Base-by-base conservation (phyloP, 108 stramenopile genomes). In the Craspedostauros australis region DNA sequence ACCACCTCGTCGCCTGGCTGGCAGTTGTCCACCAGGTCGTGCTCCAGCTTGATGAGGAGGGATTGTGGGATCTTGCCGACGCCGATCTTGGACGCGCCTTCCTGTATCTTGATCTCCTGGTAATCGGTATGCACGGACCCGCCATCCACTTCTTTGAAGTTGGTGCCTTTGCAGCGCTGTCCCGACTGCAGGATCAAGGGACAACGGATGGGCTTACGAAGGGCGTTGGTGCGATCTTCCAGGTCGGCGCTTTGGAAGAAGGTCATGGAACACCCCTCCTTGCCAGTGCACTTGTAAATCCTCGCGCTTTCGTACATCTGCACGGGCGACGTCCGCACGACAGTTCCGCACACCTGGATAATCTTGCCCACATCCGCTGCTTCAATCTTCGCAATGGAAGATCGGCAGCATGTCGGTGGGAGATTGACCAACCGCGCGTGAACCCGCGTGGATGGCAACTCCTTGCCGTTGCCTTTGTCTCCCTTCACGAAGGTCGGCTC, bases 1-100 rank as follows among this genome's bases (percentile, higher is more conserved):
- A 87, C 75, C 18, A 97, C 96, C 54, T 97, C 95, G 63, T 99
- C 99, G n/a, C 99, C 99, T 11, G 99, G 94, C 60, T 96, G 88
- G 60, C 81, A 82, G 5, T 42, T 50, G 62, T 98, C 95, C 41
- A 96, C 96, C 63, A 99, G 72, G 70, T 97, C 97, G 60, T 96
- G 88, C 41, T 79, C 70, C 30, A 97, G 67, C 43, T 95, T 86
- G 48, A 96, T 76, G 45, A 93, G 53, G 9, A 98, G 64, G n/a
- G 77, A 77, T 22, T 95, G 73, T 4, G 99, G 99, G 23, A 96
- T 88, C 47, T 75, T 68, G 5, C 97, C 99, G 30, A 66, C 57
- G 19, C 69, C 71, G 22, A 92, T 68, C 32, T 68, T 72, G 22
- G 83, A 72, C 21, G 86, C 84, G 8, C 86, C 71, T 57, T 99